Evolutionary conservation across 352 stramenopile genomes (phyloP).

Genomic region (Pythium rhizo-oryzae): DNA sequence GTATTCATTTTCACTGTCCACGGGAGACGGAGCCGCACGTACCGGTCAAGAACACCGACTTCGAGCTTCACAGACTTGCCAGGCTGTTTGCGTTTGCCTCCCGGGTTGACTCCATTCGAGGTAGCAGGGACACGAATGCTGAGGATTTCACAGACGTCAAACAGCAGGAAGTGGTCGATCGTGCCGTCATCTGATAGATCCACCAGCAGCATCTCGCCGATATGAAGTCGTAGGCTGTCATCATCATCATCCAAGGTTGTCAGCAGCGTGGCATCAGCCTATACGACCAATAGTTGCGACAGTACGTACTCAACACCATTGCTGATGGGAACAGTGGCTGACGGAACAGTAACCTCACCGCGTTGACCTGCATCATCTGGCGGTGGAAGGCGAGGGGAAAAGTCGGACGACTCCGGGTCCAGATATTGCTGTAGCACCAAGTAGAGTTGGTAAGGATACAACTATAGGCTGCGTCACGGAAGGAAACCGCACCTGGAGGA

Average conservation of each 20-base stretch:
- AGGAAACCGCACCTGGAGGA: constrained; percentile 57
- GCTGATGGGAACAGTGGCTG: constrained; percentile 55
- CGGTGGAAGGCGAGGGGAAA: constrained; percentile 40
- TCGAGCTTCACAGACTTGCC: constrained; percentile 42
- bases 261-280: too few relatives aligned
- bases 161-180: constrained; percentile 76
- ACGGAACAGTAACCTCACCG: constrained; percentile 37
- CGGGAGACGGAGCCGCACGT: neutral
- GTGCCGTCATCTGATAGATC: constrained; percentile 53
- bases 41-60: constrained; percentile 72
- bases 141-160: constrained; percentile 83
- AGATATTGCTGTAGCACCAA: constrained; percentile 43
- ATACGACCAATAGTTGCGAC: too few relatives aligned
- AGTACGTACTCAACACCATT: constrained; percentile 64
- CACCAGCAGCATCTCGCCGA: constrained; percentile 72
- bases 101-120: neutral
- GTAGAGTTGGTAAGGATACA: neutral
- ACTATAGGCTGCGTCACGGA: neutral
- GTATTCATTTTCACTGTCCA: too few relatives aligned
- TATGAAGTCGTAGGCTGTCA: constrained; percentile 66
- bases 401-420: constrained; percentile 38
- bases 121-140: constrained; percentile 39
- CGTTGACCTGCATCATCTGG: constrained; percentile 8
- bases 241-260: neutral
- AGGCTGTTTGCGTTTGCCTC: constrained; percentile 9